Conservation (phyloP, 208 protist species). For the Trypanosoma boissoni region DNA sequence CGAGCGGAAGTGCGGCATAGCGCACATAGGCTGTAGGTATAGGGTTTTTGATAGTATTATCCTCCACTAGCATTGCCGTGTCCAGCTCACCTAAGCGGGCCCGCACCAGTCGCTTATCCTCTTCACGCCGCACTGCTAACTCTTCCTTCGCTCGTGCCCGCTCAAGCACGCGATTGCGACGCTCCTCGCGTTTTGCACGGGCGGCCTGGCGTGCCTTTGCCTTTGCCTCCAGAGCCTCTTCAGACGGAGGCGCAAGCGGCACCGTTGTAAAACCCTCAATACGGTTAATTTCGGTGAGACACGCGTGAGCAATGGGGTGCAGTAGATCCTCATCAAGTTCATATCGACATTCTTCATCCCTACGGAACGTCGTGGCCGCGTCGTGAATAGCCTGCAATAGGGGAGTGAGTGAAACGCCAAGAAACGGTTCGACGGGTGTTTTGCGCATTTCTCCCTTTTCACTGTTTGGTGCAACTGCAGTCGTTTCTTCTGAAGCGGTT, state of each 20-base stretch:
- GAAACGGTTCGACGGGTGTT: slow-evolving; percentile 47
- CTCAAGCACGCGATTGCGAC: slow-evolving; percentile 37
- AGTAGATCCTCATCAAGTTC: slow-evolving; percentile 87
- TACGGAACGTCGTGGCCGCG: slow-evolving; percentile 50
- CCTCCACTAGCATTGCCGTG: slow-evolving; percentile 32
- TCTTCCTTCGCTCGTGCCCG: slow-evolving; percentile 49
- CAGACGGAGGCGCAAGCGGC: slow-evolving; percentile 47
- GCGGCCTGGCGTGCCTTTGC: slow-evolving; percentile 43
- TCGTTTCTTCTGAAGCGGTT: too few relatives aligned
- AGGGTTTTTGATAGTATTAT: slow-evolving; percentile 43
- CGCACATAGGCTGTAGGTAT: slow-evolving; percentile 43
- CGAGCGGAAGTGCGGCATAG: slow-evolving; percentile 46
- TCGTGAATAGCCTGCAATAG: slow-evolving; percentile 34
- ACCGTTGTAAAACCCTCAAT: slow-evolving; percentile 81
- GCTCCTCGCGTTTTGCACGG: slow-evolving; percentile 67
- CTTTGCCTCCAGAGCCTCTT: slow-evolving; percentile 56
- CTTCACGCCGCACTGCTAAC: slow-evolving; percentile 43
- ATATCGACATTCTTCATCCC: slow-evolving; percentile 71
- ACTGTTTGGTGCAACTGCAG: too few relatives aligned
- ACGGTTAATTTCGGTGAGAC: slow-evolving; percentile 62
- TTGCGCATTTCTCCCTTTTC: neutral
- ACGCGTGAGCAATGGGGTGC: slow-evolving; percentile 83
- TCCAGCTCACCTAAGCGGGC: slow-evolving; percentile 48
- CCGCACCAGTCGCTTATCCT: slow-evolving; percentile 59
- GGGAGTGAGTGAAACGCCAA: slow-evolving; percentile 45